Evolutionary conservation across 805 yeast species (phyloP).

Genomic region (Monosporozyma aerobia): DNA sequence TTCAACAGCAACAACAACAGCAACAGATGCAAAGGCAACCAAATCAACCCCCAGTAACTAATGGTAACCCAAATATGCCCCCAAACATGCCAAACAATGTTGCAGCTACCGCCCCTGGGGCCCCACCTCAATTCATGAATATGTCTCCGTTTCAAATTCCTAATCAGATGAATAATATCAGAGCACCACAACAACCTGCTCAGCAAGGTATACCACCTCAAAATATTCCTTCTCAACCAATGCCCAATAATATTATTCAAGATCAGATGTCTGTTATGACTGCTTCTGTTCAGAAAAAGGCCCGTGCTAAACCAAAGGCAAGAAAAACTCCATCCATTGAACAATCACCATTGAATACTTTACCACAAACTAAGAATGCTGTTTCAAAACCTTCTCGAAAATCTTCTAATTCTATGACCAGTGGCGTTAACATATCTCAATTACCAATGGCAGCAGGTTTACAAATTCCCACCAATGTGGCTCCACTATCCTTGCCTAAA

Average conservation of each 20-base stretch:
- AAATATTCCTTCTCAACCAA: not conserved
- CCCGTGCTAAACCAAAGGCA: not conserved
- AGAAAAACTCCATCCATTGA: not conserved
- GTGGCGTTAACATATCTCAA: not conserved
- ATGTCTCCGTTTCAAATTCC: slow-evolving; percentile 1
- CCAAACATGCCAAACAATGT: not conserved
- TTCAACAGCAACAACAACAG: not conserved
- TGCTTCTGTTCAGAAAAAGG: not conserved
- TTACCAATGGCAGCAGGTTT: not conserved
- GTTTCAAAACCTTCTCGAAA: not conserved
- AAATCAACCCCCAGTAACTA: not conserved
- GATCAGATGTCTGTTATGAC: not conserved
- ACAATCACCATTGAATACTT: not conserved
- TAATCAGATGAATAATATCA: not conserved
- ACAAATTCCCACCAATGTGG: slow-evolving; percentile 13
- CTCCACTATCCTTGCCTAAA: slow-evolving; percentile 20
- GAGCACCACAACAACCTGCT: not conserved
- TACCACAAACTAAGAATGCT: not conserved
- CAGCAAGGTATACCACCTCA: not conserved
- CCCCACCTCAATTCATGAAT: not conserved
- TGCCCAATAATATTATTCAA: not conserved
- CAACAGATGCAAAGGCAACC: not conserved
- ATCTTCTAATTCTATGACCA: not conserved
- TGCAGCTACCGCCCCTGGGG: not conserved
- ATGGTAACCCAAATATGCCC: not conserved